Evolutionary conservation across 139 green algal species (phyloP).

Genomic region (Volvox reticuliferus): DNA sequence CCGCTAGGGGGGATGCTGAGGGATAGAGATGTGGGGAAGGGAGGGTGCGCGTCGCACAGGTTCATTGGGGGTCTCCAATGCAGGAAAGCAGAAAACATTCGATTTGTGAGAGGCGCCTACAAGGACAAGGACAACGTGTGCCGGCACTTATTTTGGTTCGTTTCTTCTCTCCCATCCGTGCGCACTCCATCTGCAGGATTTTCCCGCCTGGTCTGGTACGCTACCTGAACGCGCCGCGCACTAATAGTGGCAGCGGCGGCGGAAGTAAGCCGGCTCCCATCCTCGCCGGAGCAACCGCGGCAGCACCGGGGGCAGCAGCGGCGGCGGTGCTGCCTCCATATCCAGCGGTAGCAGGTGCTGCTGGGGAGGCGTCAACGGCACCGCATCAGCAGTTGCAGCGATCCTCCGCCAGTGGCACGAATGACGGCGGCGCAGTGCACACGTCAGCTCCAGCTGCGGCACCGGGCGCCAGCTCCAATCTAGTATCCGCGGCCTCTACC

Average conservation of each 20-base stretch:
- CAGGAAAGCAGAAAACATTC: no score
- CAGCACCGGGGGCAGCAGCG: not conserved
- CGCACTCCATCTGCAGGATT: not conserved
- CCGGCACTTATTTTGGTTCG: no score
- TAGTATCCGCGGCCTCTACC: not conserved
- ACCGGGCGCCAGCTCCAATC: not conserved
- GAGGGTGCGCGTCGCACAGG: no score
- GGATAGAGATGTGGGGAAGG: no score
- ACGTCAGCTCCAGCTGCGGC: not conserved
- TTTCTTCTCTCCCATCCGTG: no score
- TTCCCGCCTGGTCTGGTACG: constrained; percentile 85
- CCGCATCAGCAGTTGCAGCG: not conserved
- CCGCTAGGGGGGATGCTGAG: no score
- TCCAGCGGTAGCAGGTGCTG: not conserved
- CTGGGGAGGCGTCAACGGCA: not conserved
- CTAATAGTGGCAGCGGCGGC: not conserved
- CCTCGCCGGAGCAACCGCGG: not conserved
- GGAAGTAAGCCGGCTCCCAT: not conserved
- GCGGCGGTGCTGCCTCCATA: not conserved
- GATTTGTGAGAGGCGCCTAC: no score
- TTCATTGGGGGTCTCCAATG: no score
- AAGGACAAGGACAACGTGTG: no score
- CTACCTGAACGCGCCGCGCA: constrained; percentile 68
- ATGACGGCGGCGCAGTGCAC: not conserved
- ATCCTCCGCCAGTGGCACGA: not conserved